phyloP scores from a whole-genome alignment of 192 early-diverging fungal genomes.

The Backusella australiensis region DNA sequence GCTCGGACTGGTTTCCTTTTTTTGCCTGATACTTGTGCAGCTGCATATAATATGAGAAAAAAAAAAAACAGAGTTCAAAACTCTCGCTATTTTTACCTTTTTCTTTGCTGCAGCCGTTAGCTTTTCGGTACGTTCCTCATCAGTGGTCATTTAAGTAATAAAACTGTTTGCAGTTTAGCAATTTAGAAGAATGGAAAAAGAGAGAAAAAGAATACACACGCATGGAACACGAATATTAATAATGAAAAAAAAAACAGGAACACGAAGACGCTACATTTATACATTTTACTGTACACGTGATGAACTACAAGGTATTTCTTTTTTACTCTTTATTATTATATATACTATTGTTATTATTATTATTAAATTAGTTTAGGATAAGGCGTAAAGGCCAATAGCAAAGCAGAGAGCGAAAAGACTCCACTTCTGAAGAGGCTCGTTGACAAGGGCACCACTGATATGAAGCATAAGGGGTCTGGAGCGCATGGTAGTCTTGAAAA shows the following conservation, averaged over 20 bases:
- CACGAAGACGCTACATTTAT: not conserved
- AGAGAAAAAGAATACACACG: not conserved
- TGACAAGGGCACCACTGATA: conserved; percentile 4
- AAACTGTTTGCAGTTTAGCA: not conserved
- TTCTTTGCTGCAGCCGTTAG: conserved; percentile 6
- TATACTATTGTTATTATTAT: not conserved
- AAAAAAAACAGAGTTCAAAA: not conserved
- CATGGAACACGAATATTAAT: not conserved
- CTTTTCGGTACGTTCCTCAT: conserved; percentile 10
- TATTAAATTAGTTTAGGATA: not conserved
- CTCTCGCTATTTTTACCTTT: not conserved
- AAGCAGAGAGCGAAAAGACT: not conserved
- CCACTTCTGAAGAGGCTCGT: not conserved
- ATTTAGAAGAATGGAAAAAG: not conserved
- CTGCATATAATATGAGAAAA: not conserved
- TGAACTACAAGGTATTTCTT: not conserved
- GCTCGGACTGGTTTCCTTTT: conserved; percentile 8
- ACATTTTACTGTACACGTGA: too few species aligned
- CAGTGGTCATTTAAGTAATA: not conserved
- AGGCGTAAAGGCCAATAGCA: not conserved
- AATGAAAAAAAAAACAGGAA: not conserved
- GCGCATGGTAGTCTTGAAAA: not conserved
- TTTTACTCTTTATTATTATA: not conserved
- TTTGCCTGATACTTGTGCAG: conserved; percentile 19
- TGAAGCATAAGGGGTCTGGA: conserved; percentile 4